These are phyloP conservation scores for Alternaria sp. DNA, from an alignment of 2,329 filamentous ascomycete species.

Conservation along the genomic window DNA sequence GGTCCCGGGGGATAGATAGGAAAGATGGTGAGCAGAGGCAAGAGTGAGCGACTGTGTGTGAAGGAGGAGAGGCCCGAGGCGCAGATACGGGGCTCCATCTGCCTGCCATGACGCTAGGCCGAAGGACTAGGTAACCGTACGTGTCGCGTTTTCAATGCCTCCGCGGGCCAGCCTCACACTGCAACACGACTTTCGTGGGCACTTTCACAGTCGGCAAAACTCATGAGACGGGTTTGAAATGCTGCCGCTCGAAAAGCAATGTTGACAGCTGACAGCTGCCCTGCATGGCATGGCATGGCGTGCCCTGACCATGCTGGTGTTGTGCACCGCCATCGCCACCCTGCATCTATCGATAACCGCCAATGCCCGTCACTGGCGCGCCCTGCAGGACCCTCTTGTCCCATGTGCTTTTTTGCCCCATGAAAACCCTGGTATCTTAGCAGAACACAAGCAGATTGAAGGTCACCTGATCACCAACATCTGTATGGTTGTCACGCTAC, in stretches of 20 bases:
- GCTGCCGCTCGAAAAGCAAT: neutral
- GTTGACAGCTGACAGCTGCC: slow-evolving; percentile 6
- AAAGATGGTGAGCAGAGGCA: slow-evolving; percentile 5
- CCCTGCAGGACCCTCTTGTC: slow-evolving; percentile 10
- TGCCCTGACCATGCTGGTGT: slow-evolving; percentile 5
- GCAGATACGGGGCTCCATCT: slow-evolving; percentile 11
- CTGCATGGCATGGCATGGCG: slow-evolving; percentile 6
- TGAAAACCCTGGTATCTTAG: neutral
- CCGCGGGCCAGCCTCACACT: neutral
- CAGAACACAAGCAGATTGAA: slow-evolving; percentile 5
- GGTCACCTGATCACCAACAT: slow-evolving; percentile 9
- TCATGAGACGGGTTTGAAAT: neutral
- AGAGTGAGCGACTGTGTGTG: slow-evolving; percentile 10
- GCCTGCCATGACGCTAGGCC: neutral
- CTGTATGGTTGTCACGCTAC: slow-evolving; percentile 6
- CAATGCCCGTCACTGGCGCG: slow-evolving; percentile 16
- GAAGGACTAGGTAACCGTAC: slow-evolving; percentile 5
- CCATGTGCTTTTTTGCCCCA: slow-evolving; percentile 13
- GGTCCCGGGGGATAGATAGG: slow-evolving; percentile 12
- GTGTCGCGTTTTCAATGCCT: slow-evolving; percentile 3
- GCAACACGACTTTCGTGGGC: neutral
- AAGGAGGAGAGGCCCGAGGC: slow-evolving; percentile 15
- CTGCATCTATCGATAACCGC: slow-evolving; percentile 22
- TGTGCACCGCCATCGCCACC: slow-evolving; percentile 15
- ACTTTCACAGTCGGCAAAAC: slow-evolving; percentile 1